These are phyloP conservation scores for Endoconidiophora polonica DNA, from an alignment of 2,329 filamentous ascomycete species.

Conservation along the genomic window DNA sequence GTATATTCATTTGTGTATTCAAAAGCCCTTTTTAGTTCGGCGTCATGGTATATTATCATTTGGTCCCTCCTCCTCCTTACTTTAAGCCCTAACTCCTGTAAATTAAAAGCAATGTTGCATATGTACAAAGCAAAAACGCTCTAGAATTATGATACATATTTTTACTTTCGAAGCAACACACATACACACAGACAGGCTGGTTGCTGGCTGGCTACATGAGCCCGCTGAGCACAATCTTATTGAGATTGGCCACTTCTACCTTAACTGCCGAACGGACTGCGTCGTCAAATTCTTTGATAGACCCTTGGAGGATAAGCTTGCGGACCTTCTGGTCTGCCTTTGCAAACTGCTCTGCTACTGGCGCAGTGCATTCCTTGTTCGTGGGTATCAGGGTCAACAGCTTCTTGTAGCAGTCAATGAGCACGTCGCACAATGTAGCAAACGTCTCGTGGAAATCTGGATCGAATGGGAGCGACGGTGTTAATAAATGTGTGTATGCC, in stretches of 20 bases:
- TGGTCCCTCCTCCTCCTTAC: neutral
- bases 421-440: conserved; percentile 81
- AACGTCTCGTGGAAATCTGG: conserved; percentile 97
- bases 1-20: too few species aligned
- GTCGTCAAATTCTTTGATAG: conserved; percentile 89
- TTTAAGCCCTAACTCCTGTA: neutral
- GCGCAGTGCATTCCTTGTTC: conserved; percentile 52
- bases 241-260: conserved; percentile 68
- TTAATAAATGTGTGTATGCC: conserved; percentile 75
- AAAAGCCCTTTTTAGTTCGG: too few species aligned
- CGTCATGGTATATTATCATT: neutral
- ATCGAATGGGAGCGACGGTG: conserved; percentile 85
- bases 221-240: conserved; percentile 77
- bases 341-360: conserved; percentile 67
- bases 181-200: too few species aligned
- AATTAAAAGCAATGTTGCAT: neutral
- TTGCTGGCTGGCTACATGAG: conserved; percentile 39
- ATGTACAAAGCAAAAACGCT: neutral
- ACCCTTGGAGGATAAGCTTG: conserved; percentile 74
- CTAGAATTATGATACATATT: neutral
- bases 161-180: neutral
- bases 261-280: conserved; percentile 59
- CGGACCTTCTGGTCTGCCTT: conserved; percentile 77
- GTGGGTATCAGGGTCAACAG: conserved; percentile 61
- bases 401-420: conserved; percentile 80